Evolutionary conservation across 2,329 filamentous ascomycete species (phyloP), one percentile per base, ranked within the genome.

Genomic region (Beauveria varroae): DNA sequence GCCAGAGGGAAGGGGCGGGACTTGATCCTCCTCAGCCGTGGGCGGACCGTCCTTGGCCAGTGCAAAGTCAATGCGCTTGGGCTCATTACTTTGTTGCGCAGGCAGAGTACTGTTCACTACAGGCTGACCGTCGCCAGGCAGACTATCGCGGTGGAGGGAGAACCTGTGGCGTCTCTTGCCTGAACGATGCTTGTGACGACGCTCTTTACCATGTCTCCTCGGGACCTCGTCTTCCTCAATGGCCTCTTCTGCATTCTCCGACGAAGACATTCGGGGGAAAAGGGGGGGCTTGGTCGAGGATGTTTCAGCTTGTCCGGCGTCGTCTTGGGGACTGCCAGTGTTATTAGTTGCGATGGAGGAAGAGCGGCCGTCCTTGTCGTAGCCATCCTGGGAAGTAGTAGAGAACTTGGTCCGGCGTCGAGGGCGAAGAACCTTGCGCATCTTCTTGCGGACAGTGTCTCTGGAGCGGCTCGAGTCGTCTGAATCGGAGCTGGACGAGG

Each of bases 341-440:
- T 71, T 72, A 8, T 68, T 71, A 3, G 74, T 74, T 24, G 74
- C 75, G 47, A 78, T 74, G 1, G 80, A 81, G 0, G 77, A 73
- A 6, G 75, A 74, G 4, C 75, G 74, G 12, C 71, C 75, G 8
- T 65, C 65, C 37, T 68, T 70, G 5, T 74, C 71, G 37, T 63
- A 64, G 16, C 80, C 84, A 16, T 90, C 88, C 63, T 84, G 83
- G 26, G 87, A 92, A 68, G 85, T 85, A 40, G 82, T 79, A 2
- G 88, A 93, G 0, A 89, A 93, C 79, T 93, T 96, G 73, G 90
- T 86, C 65, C 85, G 86, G 68, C 85, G 85, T 58, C 87, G 81
- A 52, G 82, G 80, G 63, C 86, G 87, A 67, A 96, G 87, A 26
- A 88, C 89, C 66, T 88, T 82, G 73, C 86, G 91, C 72, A 96